Evolutionary conservation across 2,329 filamentous ascomycete genomes (phyloP).

Genomic region (Aspergillus brasiliensis): DNA sequence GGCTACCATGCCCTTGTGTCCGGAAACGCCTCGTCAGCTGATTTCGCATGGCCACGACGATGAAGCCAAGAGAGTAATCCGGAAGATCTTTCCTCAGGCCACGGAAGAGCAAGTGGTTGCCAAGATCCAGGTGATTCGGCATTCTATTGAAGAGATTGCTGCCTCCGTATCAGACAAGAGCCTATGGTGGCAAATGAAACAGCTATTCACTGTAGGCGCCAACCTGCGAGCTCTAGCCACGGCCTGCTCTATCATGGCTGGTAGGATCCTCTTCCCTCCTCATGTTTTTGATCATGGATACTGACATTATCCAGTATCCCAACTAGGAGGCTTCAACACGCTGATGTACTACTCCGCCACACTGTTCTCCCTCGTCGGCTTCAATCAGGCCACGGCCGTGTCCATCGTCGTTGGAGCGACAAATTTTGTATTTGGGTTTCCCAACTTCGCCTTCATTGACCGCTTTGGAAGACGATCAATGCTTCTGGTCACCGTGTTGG

Average conservation of each 20-base stretch:
- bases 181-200: constrained; percentile 47
- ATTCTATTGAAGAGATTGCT: constrained; percentile 39
- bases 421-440: constrained; percentile 51
- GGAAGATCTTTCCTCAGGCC: constrained; percentile 27
- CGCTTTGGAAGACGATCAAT: constrained; percentile 12
- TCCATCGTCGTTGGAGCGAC: constrained; percentile 42
- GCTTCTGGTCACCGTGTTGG: neutral
- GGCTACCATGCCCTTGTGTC: constrained; percentile 49
- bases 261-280: neutral
- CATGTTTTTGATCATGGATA: neutral
- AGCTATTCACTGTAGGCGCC: constrained; percentile 48
- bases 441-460: constrained; percentile 51
- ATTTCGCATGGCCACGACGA: constrained; percentile 45
- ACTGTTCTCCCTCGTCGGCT: constrained; percentile 52
- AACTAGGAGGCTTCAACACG: constrained; percentile 50
- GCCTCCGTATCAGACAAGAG: constrained; percentile 37
- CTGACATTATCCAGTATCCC: constrained; percentile 28
- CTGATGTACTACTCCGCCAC: constrained; percentile 50
- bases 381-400: constrained; percentile 53
- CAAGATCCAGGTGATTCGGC: constrained; percentile 48
- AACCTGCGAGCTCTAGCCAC: constrained; percentile 49
- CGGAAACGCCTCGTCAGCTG: constrained; percentile 53
- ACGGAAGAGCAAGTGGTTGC: constrained; percentile 47
- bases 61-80: constrained; percentile 40
- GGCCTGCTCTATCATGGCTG: constrained; percentile 52